A percentile compares a stretch with the other conserved stretches of the same genome.
phyloP scores from a whole-genome alignment of 2,329 filamentous ascomycete species.

The Neonectria neomacrospora region DNA sequence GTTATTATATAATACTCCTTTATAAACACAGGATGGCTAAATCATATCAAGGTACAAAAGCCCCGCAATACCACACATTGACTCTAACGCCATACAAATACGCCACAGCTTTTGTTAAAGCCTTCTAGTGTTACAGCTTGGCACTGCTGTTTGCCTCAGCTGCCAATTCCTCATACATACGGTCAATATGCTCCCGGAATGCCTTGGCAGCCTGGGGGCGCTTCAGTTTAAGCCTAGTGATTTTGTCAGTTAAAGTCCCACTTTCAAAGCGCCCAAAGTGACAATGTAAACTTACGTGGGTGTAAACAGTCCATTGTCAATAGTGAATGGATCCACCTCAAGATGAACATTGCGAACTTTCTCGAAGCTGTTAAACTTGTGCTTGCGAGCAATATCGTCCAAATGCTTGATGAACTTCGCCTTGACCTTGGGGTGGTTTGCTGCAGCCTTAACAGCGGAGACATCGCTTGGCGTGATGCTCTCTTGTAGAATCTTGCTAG shows the following conservation, averaged over 20 bases:
- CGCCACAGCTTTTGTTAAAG: background rate
- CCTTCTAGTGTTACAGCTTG: conserved; percentile 40
- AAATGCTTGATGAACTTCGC: conserved; percentile 82
- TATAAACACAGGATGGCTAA: background rate
- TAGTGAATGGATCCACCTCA: conserved; percentile 87
- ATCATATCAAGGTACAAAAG: background rate
- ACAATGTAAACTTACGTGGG: conserved; percentile 75
- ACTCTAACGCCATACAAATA: conserved; percentile 10
- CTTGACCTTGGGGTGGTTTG: conserved; percentile 75
- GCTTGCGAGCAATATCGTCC: conserved; percentile 79
- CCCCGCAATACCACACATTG: background rate
- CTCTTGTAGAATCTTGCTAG: conserved; percentile 78
- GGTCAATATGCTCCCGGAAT: conserved; percentile 64
- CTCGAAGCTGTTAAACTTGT: conserved; percentile 94
- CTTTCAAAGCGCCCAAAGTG: background rate
- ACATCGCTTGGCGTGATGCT: conserved; percentile 72
- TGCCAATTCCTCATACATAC: conserved; percentile 65
- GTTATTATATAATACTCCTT: background rate
- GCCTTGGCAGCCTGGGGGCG: conserved; percentile 65
- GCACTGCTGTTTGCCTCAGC: conserved; percentile 31
- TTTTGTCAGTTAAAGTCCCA: conserved; percentile 24
- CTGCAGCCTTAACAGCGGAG: conserved; percentile 73
- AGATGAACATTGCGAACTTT: conserved; percentile 79
- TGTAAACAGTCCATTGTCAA: conserved; percentile 91
- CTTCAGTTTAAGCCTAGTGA: conserved; percentile 67